Evolutionary conservation across 306 rosid genomes (phyloP).

Genomic region (Trifolium subterraneum): DNA sequence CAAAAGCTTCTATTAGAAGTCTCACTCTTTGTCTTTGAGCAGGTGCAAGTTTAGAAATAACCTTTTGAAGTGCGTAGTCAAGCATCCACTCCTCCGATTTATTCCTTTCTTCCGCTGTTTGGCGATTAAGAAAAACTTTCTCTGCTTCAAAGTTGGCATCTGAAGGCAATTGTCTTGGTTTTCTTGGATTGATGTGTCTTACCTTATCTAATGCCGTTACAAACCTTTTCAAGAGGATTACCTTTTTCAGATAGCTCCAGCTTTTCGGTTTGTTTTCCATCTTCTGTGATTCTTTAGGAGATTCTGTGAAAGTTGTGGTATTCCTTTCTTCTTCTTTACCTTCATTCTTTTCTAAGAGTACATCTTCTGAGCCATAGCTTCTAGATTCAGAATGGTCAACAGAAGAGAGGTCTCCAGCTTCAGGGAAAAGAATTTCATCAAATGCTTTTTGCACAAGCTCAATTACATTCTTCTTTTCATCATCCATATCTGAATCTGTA

Average conservation of each 20-base stretch:
- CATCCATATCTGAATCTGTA: conserved; percentile 39
- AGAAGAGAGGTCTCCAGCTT: conserved; percentile 52
- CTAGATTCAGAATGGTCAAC: conserved; percentile 43
- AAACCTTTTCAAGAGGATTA: conserved; percentile 76
- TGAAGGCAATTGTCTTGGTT: conserved; percentile 48
- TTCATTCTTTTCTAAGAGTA: conserved; percentile 39
- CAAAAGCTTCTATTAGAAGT: conserved; percentile 82
- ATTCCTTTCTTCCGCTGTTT: conserved; percentile 56
- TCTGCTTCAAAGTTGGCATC: conserved; percentile 58
- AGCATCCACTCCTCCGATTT: conserved; percentile 93
- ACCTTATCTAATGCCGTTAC: conserved; percentile 87
- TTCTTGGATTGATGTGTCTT: conserved; percentile 50
- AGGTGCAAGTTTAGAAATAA: conserved; percentile 75
- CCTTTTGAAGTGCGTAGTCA: conserved; percentile 83
- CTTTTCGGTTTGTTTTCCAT: conserved; percentile 57
- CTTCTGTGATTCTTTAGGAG: conserved; percentile 42
- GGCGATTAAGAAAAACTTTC: conserved; percentile 65
- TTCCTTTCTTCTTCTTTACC: conserved; percentile 42
- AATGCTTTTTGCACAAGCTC: conserved; percentile 83
- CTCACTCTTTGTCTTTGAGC: conserved; percentile 78
- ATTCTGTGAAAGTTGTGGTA: conserved; percentile 36
- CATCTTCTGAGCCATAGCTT: conserved; percentile 42
- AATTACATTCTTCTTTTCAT: conserved; percentile 49
- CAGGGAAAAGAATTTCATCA: conserved; percentile 84
- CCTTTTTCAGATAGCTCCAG: conserved; percentile 82